These are phyloP conservation scores for Lonicera japonica DNA, from an alignment of 129 eudicot species.

Conservation along the genomic window DNA sequence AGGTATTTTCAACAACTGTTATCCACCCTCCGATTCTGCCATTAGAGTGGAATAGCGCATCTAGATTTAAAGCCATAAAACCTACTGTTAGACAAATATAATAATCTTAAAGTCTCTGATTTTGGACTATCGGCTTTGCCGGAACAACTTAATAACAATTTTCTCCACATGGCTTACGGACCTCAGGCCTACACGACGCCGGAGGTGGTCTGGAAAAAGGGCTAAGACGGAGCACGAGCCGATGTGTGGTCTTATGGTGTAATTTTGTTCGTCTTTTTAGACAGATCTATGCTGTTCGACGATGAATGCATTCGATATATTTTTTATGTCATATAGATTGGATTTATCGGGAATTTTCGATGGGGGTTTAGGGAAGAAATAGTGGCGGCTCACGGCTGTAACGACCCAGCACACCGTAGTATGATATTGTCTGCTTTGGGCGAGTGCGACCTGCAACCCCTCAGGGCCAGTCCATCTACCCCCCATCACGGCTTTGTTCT, in stretches of 20 bases:
- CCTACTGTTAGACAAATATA: conserved; percentile 45
- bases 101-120: conserved; percentile 51
- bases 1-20: conserved; percentile 64
- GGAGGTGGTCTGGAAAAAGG: conserved; percentile 56
- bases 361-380: conserved; percentile 23
- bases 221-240: conserved; percentile 79
- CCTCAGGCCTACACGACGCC: conserved; percentile 90
- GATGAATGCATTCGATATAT: conserved; percentile 80
- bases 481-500: too few relatives aligned
- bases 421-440: too few relatives aligned
- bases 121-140: conserved; percentile 81
- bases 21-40: conserved; percentile 70
- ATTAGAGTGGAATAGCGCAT: conserved; percentile 74
- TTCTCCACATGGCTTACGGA: conserved; percentile 72
- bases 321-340: conserved; percentile 71
- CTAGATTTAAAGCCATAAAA: conserved; percentile 91
- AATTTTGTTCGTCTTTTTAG: conserved; percentile 46
- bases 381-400: conserved; percentile 47
- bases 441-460: too few relatives aligned
- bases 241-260: conserved; percentile 96
- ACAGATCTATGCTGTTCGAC: conserved; percentile 52
- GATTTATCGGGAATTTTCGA: conserved; percentile 69
- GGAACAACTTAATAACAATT: conserved; percentile 37
- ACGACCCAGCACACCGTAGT: too few relatives aligned
- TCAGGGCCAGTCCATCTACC: too few relatives aligned